Evolutionary conservation across 2,329 filamentous ascomycete species (phyloP), one percentile per base, ranked within the genome.

Genomic region (Ophiosphaerella herpotricha): DNA sequence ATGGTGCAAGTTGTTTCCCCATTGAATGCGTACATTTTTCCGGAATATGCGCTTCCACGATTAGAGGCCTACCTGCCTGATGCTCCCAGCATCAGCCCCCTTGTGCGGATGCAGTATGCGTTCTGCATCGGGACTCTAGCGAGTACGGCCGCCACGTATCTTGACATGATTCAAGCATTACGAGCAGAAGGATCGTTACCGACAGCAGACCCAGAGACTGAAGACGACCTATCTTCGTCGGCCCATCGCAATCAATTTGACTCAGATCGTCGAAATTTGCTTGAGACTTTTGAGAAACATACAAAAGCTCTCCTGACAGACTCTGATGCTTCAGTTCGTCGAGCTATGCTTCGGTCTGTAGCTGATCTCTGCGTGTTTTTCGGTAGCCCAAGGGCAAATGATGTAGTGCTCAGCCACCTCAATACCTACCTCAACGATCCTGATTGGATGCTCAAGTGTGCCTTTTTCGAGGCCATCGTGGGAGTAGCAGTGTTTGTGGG

Each of bases 371-470:
- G 94, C 69, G 85, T 97, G 59, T 97, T 99, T 73, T 97, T 99
- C 60, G 91, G 91, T 3, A 92, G 89, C 53, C 83, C 87, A n/a
- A 88, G 91, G 66, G 89, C 93, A 1, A 97, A 95, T 70, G 94
- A 99, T 67, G 90, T 99, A n/a, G 86, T 99, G 13, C 78, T 99
- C 18, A 96, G 91, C 29, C 94, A 99, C 75, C 79, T 99, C 24
- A 97, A 97, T 67, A 99, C 94, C 0, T 99, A 99, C 64, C 77
- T 99, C 7, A 99, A 99, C 60, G 94, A 97, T 64, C 85, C 88
- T 36, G 92, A 99, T 70, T 99, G 94, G 94, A 91, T 91, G 71
- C 77, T 99, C 29, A 97, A 96, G 72, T 97, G 91, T 64, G 91
- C 93, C 2, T 97, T 97, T 69, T 97, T 99, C 65, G 92, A 96